phyloP scores from a whole-genome alignment of 306 rosid genomes.

The Oemleria cerasiformis region DNA sequence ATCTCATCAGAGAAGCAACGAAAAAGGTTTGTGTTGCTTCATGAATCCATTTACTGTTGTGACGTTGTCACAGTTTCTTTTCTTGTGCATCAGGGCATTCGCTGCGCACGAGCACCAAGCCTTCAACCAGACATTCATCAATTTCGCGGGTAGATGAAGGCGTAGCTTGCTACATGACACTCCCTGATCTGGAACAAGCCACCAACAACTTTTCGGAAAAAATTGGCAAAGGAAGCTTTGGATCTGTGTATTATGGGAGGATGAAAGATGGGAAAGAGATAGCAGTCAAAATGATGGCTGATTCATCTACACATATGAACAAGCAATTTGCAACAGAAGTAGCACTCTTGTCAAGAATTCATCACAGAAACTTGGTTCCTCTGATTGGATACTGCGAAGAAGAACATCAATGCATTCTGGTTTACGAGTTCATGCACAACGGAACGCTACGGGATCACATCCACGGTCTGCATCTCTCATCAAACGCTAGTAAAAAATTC shows the following conservation, averaged over 20 bases:
- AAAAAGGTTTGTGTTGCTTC: slow-evolving; percentile 48
- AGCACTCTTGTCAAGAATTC: slow-evolving; percentile 90
- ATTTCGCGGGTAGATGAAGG: slow-evolving; percentile 69
- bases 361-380: slow-evolving; percentile 98
- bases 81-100: slow-evolving; percentile 53
- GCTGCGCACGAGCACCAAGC: slow-evolving; percentile 51
- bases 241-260: slow-evolving; percentile 87
- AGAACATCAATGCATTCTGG: slow-evolving; percentile 78
- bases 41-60: slow-evolving; percentile 4
- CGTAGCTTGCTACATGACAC: slow-evolving; percentile 63
- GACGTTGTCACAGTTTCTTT: slow-evolving; percentile 7
- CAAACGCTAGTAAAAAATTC: neutral
- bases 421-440: slow-evolving; percentile 94
- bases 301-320: slow-evolving; percentile 70
- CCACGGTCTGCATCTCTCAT: slow-evolving; percentile 48
- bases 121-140: slow-evolving; percentile 65
- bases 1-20: slow-evolving; percentile 38
- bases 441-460: slow-evolving; percentile 91
- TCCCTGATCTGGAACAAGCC: slow-evolving; percentile 77
- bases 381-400: slow-evolving; percentile 92
- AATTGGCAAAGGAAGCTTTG: slow-evolving; percentile 95
- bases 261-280: slow-evolving; percentile 97
- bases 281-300: slow-evolving; percentile 93
- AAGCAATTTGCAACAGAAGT: slow-evolving; percentile 91
- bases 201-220: slow-evolving; percentile 67